Base-by-base conservation (phyloP, 2,329 filamentous ascomycete genomes). In the Colletotrichum higginsianum region DNA sequence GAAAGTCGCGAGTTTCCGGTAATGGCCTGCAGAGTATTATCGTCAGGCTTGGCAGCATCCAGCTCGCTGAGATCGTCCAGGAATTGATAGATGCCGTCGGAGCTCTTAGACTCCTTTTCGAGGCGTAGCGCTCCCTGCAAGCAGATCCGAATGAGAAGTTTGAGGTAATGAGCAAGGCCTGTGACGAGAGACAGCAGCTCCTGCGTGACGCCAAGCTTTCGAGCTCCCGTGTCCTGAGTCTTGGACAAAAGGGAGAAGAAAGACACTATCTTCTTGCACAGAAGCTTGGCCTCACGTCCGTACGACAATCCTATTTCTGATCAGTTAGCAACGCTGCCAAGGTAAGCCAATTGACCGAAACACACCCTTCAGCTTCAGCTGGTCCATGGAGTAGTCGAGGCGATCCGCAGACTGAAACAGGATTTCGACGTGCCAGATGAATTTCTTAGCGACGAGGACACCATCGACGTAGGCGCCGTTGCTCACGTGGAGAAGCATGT, bases 211-310 rank as follows among this genome's bases (percentile, higher is more conserved):
- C 96, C 96, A 52, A 98, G 90, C 80, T 98, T 96, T 69, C 94
- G 89, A 47, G 94, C 91, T n/a, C 93, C 94, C 11, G 92, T 94
- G 78, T 98, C 95, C 79, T 98, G 96, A 1, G 95, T 96, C 81
- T 98, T 98, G 7, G 96, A 97, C 11, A 99, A 87, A 21, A 99
- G 86, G 15, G 95, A 95, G 81, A 99, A 99, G 86, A 99, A 99
- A 35, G 96, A 94, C 7, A 99, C 96, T 66, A 99, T 97, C 83
- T 99, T 99, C 83, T 99, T 99, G 86, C 96, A 99, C n/a, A 99
- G 89, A 61, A 99, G 87, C 83, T 99, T 99, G n/a, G 96, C 94
- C 84, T 99, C 96, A 77, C 96, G 91, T 21, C 93, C 93, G 80
- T 98, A 99, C 12, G 95, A 94, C 73, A 99, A 88, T 74, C 93